A percentile compares a stretch with the other conserved stretches of the same genome.
Conservation (phyloP, 257 asterid species). For the Lavandula angustifolia region DNA sequence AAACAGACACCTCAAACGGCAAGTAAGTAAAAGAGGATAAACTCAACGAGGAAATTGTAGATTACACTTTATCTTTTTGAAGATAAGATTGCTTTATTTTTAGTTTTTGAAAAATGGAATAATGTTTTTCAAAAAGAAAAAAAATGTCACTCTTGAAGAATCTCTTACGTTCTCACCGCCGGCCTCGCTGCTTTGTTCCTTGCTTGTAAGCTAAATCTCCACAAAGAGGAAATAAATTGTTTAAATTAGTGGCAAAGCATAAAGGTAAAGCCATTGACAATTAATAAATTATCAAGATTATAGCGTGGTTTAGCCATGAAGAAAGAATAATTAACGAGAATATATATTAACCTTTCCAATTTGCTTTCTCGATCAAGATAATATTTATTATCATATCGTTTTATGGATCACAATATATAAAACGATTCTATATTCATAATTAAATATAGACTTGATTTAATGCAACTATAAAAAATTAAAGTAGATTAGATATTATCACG, state of each 20-base stretch:
- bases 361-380: too few species aligned
- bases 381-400: too few species aligned
- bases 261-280: conserved; percentile 4
- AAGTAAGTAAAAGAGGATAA: not conserved
- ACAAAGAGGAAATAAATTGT: not conserved
- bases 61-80: not conserved
- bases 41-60: not conserved
- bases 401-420: too few species aligned
- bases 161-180: not conserved
- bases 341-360: too few species aligned
- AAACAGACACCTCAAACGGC: too few species aligned
- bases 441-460: too few species aligned
- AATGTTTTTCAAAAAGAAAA: not conserved
- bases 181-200: conserved; percentile 20
- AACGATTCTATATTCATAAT: too few species aligned
- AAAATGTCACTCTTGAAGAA: not conserved
- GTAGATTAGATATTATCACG: too few species aligned
- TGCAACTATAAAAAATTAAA: too few species aligned
- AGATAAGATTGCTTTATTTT: not conserved
- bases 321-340: too few species aligned
- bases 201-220: conserved; percentile 17
- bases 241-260: not conserved
- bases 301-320: too few species aligned
- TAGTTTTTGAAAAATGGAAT: not conserved
- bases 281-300: not conserved